phyloP scores from a whole-genome alignment of 495 filamentous ascomycete species.

The Annulohypoxylon moriforme region DNA sequence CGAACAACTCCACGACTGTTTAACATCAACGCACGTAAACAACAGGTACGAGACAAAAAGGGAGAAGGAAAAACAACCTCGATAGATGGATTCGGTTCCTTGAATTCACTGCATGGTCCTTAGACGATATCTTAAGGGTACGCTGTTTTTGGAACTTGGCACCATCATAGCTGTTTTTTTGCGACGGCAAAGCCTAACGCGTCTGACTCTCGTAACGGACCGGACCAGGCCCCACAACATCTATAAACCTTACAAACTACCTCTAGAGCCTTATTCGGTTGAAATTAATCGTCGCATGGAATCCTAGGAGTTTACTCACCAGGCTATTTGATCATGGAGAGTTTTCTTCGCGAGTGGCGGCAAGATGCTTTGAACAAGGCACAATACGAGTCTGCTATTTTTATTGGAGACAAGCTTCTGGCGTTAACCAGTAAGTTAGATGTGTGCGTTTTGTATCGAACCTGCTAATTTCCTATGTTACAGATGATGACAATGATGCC shows the following conservation, averaged over 20 bases:
- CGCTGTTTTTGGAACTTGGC: background rate
- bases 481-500: slow-evolving; percentile 89
- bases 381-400: slow-evolving; percentile 95
- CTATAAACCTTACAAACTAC: too few relatives aligned
- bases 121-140: background rate
- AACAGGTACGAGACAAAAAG: background rate
- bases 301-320: background rate
- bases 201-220: slow-evolving; percentile 12
- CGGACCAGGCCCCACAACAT: slow-evolving; percentile 10
- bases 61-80: background rate
- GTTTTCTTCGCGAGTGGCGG: slow-evolving; percentile 89
- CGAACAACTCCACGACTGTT: background rate
- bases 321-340: slow-evolving; percentile 73
- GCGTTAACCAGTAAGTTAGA: slow-evolving; percentile 82
- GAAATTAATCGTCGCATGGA: background rate
- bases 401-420: slow-evolving; percentile 94
- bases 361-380: slow-evolving; percentile 93
- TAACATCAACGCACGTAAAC: background rate
- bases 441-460: background rate
- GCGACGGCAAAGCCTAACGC: slow-evolving; percentile 16
- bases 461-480: slow-evolving; percentile 29
- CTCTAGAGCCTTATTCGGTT: background rate
- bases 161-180: background rate
- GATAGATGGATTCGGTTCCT: too few relatives aligned
- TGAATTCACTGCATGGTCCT: too few relatives aligned